These are phyloP conservation scores for Nicotiana attenuata DNA, from an alignment of 257 asterid species.

Conservation along the genomic window DNA sequence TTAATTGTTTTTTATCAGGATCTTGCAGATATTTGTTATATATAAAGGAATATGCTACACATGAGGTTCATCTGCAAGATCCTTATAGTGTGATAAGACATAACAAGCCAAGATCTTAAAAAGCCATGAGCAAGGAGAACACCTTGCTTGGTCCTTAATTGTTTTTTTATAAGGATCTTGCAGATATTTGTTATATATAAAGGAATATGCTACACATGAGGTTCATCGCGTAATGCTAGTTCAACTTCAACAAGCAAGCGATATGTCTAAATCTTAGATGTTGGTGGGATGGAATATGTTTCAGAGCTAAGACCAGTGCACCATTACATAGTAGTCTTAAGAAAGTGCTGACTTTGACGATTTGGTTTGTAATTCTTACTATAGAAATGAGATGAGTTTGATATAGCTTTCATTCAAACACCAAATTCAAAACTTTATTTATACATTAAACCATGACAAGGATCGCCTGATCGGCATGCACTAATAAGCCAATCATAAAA, in stretches of 20 bases:
- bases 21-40: neutral
- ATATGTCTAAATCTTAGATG: neutral
- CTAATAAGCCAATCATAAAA: neutral
- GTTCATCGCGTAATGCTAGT: neutral
- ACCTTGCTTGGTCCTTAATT: neutral
- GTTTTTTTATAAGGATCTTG: neutral
- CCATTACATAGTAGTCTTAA: neutral
- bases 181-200: neutral
- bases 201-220: neutral
- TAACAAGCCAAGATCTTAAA: conserved; percentile 5
- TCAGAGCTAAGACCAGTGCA: neutral
- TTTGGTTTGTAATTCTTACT: neutral
- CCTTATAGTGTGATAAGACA: neutral
- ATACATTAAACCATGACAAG: neutral
- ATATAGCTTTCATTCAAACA: neutral
- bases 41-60: neutral
- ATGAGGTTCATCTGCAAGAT: neutral
- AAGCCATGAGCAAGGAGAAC: neutral
- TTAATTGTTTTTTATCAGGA: too few species aligned
- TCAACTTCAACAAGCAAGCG: neutral
- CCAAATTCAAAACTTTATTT: neutral
- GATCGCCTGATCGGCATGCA: neutral
- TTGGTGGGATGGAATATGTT: neutral
- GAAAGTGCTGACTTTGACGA: neutral
- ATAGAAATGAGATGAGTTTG: neutral